phyloP scores from a whole-genome alignment of 805 yeast species.

The Starmerella khaoyaiensis region DNA sequence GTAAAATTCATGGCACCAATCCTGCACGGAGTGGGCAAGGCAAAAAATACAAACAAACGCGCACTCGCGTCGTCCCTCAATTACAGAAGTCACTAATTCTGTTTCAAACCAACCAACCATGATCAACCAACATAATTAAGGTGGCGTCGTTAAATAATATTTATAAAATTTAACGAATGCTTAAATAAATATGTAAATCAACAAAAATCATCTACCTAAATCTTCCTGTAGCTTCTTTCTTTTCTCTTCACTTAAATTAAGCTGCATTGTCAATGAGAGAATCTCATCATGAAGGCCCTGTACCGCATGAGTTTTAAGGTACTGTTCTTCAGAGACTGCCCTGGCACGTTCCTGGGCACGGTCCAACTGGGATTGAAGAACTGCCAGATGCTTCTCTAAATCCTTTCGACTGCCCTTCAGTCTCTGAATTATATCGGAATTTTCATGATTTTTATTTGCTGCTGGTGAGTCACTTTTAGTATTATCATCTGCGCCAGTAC shows the following conservation, averaged over 20 bases:
- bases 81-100: too few species aligned
- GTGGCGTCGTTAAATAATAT: too few species aligned
- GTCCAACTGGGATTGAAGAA: conserved; percentile 23
- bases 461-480: not conserved
- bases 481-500: too few species aligned
- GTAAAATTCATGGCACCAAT: not conserved
- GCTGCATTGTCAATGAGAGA: conserved; percentile 47
- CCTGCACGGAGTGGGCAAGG: too few species aligned
- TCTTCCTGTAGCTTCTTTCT: conserved; percentile 15
- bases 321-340: conserved; percentile 21
- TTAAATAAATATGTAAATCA: not conserved
- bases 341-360: conserved; percentile 18
- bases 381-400: conserved; percentile 24
- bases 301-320: conserved; percentile 40
- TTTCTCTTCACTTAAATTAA: conserved; percentile 33
- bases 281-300: conserved; percentile 57
- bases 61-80: too few species aligned
- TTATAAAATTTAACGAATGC: not conserved
- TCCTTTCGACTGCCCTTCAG: conserved; percentile 23
- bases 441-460: too few species aligned
- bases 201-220: conserved; percentile 10
- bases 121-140: too few species aligned
- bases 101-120: too few species aligned
- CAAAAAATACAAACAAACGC: too few species aligned
- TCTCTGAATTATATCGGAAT: conserved; percentile 6